Evolutionary conservation across 768 basidiomycete species (phyloP).

Genomic region (Saitozyma podzolica): DNA sequence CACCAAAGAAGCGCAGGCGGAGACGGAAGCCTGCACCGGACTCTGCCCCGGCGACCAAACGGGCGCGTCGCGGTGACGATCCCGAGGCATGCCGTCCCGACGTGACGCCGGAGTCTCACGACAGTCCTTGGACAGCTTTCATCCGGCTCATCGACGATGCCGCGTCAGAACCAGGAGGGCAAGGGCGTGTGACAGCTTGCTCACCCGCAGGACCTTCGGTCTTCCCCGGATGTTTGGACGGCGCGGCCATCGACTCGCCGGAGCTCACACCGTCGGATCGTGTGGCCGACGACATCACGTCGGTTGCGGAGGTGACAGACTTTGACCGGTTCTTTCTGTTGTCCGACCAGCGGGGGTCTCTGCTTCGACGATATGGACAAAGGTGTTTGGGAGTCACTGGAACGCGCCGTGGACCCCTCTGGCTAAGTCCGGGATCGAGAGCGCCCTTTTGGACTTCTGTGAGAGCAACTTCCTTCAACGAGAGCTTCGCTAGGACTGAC

Average conservation of each 20-base stretch:
- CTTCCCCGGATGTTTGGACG: background rate
- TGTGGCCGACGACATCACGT: no score
- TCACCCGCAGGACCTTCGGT: background rate
- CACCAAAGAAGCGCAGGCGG: conserved; percentile 8
- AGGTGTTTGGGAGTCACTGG: conserved; percentile 2
- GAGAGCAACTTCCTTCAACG: background rate
- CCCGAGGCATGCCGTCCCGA: background rate
- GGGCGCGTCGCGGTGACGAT: no score
- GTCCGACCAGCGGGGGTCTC: background rate
- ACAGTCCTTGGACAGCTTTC: background rate
- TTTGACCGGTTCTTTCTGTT: conserved; percentile 5
- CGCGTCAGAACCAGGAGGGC: background rate
- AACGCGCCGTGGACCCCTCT: conserved; percentile 5
- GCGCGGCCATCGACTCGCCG: background rate
- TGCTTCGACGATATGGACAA: background rate
- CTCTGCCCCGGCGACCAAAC: background rate
- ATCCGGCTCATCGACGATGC: no score
- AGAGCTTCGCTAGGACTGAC: background rate
- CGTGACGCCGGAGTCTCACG: background rate
- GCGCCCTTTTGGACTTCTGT: conserved; percentile 8
- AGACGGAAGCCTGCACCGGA: background rate
- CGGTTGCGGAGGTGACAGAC: background rate
- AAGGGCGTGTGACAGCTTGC: background rate
- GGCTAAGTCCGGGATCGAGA: conserved; percentile 5
- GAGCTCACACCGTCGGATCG: no score